Conservation (phyloP, 768 basidiomycete species). For the Boletus edulis region DNA sequence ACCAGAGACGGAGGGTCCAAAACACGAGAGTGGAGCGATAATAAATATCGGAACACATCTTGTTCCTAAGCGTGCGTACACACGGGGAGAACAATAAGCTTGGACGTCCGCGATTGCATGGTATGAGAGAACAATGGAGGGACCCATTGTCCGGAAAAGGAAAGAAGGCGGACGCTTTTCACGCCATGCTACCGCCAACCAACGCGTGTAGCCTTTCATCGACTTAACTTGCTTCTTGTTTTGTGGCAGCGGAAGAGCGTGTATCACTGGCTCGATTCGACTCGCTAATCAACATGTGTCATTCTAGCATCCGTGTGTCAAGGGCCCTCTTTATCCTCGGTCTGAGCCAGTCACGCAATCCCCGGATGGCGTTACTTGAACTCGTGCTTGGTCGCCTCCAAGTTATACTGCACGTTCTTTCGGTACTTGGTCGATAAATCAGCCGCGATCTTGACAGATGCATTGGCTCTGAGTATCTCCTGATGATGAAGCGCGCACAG, state of each 20-base stretch:
- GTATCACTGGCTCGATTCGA: background rate
- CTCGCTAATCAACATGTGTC: too few relatives aligned
- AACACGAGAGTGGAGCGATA: background rate
- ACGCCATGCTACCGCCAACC: too few relatives aligned
- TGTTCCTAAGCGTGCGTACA: background rate
- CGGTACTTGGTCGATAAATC: slow-evolving; percentile 85
- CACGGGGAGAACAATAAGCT: slow-evolving; percentile 21
- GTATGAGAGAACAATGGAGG: slow-evolving; percentile 12
- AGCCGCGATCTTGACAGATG: slow-evolving; percentile 74
- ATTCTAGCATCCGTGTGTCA: too few relatives aligned
- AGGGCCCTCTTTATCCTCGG: too few relatives aligned
- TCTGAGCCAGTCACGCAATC: too few relatives aligned
- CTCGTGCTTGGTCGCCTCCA: slow-evolving; percentile 63
- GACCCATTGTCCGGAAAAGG: slow-evolving; percentile 28
- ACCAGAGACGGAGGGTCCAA: slow-evolving; percentile 17
- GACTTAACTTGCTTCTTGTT: too few relatives aligned
- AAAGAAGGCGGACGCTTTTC: background rate
- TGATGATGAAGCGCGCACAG: slow-evolving; percentile 25
- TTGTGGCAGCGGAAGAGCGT: background rate
- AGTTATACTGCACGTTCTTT: slow-evolving; percentile 90
- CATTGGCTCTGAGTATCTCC: slow-evolving; percentile 80
- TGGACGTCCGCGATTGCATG: too few relatives aligned
- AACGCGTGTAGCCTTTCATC: too few relatives aligned
- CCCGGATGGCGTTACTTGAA: background rate
- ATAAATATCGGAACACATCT: slow-evolving; percentile 8